Percentiles rank a stretch among this genome's conserved stretches.
phyloP scores from a whole-genome alignment of 2,329 filamentous ascomycete genomes.

The Scedosporium boydii region DNA sequence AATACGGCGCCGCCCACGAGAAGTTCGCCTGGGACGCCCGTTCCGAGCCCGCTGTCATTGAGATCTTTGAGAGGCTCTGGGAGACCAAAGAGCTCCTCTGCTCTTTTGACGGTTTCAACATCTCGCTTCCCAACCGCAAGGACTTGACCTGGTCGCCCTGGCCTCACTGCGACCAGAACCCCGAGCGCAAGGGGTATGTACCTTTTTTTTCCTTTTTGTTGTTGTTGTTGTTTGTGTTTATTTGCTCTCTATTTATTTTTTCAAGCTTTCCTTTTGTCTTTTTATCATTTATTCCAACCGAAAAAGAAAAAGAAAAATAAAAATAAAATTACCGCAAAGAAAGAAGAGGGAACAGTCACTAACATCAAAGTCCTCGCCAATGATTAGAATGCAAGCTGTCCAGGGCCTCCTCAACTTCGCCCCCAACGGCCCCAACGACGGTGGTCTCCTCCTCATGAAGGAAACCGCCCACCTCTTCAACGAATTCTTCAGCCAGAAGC shows the following conservation, averaged over 20 bases:
- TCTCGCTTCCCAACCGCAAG: constrained; percentile 29
- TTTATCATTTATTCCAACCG: no score
- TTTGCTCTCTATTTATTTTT: no score
- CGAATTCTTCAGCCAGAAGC: constrained; percentile 31
- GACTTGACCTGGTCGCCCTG: constrained; percentile 28
- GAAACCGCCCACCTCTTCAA: constrained; percentile 30
- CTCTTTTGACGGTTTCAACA: constrained; percentile 25
- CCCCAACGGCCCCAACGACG: constrained; percentile 34
- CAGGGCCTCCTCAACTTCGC: constrained; percentile 34
- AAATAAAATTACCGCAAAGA: no score
- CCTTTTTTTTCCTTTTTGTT: no score
- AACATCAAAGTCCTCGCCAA: neutral
- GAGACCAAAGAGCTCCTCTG: constrained; percentile 17
- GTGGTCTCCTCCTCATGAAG: constrained; percentile 34
- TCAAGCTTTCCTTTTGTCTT: no score
- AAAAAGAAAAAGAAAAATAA: no score
- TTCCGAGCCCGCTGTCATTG: constrained; percentile 28
- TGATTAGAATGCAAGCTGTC: constrained; percentile 19
- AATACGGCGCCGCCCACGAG: constrained; percentile 28
- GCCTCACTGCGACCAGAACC: constrained; percentile 32
- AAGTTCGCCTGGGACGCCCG: constrained; percentile 33
- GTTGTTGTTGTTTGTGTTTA: no score
- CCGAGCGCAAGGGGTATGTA: constrained; percentile 4
- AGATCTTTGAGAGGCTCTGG: constrained; percentile 32
- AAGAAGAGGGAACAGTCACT: no score